A percentile compares a stretch with the other conserved stretches of the same genome.
These are phyloP conservation scores for Exophiala lecanii-corni DNA, from an alignment of 2,329 filamentous ascomycete genomes.

Conservation along the genomic window DNA sequence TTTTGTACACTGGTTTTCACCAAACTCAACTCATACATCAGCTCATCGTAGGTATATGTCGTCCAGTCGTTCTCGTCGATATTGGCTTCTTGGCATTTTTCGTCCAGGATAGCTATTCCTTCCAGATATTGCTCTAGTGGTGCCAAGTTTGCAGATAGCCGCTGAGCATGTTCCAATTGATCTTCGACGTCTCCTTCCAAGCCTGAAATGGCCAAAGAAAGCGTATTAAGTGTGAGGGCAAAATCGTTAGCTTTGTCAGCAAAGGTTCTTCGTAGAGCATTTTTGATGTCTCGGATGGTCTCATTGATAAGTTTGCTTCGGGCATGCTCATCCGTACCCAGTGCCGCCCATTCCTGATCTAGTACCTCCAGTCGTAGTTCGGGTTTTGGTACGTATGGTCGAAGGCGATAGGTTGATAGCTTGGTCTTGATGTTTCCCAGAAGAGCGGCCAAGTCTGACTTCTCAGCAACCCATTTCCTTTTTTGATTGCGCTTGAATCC, in stretches of 20 bases:
- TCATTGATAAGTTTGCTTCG: constrained; percentile 95
- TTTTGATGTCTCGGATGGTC: constrained; percentile 98
- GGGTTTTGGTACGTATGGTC: constrained; percentile 82
- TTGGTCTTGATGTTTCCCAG: constrained; percentile 99
- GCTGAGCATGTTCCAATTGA: constrained; percentile 80
- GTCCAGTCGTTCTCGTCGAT: constrained; percentile 99
- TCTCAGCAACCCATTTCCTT: constrained; percentile 94
- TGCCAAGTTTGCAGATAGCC: constrained; percentile 76
- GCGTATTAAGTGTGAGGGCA: constrained; percentile 87
- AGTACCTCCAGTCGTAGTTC: constrained; percentile 78
- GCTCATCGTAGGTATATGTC: constrained; percentile 97
- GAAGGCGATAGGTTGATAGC: constrained; percentile 85
- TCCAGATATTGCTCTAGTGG: constrained; percentile 89
- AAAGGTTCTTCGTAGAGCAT: constrained; percentile 83
- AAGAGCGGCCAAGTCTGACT: constrained; percentile 87
- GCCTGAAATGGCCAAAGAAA: constrained; percentile 92
- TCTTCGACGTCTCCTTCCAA: constrained; percentile 96
- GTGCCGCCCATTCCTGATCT: constrained; percentile 72
- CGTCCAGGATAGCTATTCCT: constrained; percentile 78
- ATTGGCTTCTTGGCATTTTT: constrained; percentile 90
- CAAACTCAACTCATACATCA: constrained; percentile 86
- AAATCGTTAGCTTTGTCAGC: constrained; percentile 99
- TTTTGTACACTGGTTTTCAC: constrained; percentile 91
- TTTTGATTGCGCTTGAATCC: constrained; percentile 89
- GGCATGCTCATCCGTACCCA: constrained; percentile 80